phyloP scores from a whole-genome alignment of 1,284 basidiomycete species.

The Tremellales sp. region DNA sequence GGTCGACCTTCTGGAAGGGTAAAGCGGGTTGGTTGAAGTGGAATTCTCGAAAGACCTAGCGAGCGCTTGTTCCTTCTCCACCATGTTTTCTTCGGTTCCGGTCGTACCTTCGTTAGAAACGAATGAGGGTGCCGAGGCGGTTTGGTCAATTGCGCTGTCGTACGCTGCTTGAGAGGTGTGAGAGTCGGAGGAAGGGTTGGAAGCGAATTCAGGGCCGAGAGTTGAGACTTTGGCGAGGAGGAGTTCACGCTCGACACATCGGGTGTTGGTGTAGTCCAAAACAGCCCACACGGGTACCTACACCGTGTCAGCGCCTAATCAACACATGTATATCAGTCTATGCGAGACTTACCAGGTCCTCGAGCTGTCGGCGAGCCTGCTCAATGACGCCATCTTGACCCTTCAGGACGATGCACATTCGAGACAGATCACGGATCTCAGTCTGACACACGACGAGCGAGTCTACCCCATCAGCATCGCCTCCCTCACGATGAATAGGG shows the following conservation, averaged over 20 bases:
- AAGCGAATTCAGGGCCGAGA: constrained; percentile 94
- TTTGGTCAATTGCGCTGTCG: constrained; percentile 24
- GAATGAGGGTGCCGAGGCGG: constrained; percentile 26
- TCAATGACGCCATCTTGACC: constrained; percentile 98
- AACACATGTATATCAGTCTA: background rate
- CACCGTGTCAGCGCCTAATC: background rate
- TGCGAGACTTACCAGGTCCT: constrained; percentile 70
- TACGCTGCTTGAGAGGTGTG: constrained; percentile 66
- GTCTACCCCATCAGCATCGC: constrained; percentile 56
- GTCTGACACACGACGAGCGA: constrained; percentile 98
- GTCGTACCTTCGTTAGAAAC: constrained; percentile 18
- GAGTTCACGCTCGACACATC: constrained; percentile 80
- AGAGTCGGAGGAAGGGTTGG: constrained; percentile 62
- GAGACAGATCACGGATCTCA: constrained; percentile 91
- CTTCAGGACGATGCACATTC: constrained; percentile 96
- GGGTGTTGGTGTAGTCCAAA: constrained; percentile 88
- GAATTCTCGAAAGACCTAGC: constrained; percentile 71
- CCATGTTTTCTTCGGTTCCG: constrained; percentile 21
- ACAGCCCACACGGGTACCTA: constrained; percentile 98
- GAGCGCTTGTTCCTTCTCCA: constrained; percentile 61
- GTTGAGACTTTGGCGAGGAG: constrained; percentile 90
- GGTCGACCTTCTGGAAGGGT: constrained; percentile 24
- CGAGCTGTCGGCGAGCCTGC: constrained; percentile 88
- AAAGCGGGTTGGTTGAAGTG: constrained; percentile 38
- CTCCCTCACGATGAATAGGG: background rate